Conservation (phyloP, 106 monocot genomes). For the Posidonia australis region DNA sequence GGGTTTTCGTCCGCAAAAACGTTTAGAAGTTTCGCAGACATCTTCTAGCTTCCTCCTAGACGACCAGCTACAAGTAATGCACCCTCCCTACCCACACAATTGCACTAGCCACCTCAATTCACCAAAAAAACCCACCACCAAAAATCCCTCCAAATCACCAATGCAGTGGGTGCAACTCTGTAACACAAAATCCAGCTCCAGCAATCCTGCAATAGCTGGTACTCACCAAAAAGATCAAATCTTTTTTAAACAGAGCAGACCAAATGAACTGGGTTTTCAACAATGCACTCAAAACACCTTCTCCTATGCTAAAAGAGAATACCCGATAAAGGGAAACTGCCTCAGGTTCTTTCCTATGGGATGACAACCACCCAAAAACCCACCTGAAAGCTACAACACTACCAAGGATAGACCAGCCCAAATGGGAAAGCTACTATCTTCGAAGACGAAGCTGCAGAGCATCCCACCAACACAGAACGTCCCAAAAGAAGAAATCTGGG, state of each 20-base stretch:
- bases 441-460: neutral
- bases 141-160: too few species aligned
- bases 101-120: neutral
- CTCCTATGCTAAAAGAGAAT: neutral
- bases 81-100: neutral
- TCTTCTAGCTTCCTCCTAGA: constrained; percentile 8
- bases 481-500: neutral
- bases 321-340: neutral
- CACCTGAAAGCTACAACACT: neutral
- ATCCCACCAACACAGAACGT: neutral
- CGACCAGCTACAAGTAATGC: neutral
- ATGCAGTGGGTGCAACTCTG: too few species aligned
- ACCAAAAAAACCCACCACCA: neutral
- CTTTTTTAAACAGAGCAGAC: too few species aligned
- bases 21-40: constrained; percentile 64
- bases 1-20: constrained; percentile 48
- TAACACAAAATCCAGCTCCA: too few species aligned
- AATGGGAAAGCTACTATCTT: neutral
- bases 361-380: too few species aligned
- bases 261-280: too few species aligned
- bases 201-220: too few species aligned
- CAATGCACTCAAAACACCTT: neutral
- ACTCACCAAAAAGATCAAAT: too few species aligned
- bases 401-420: neutral
- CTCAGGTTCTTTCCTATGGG: neutral